These are phyloP conservation scores for Leccinum pseudoinsigne DNA, from an alignment of 1,284 basidiomycete species.

Conservation along the genomic window DNA sequence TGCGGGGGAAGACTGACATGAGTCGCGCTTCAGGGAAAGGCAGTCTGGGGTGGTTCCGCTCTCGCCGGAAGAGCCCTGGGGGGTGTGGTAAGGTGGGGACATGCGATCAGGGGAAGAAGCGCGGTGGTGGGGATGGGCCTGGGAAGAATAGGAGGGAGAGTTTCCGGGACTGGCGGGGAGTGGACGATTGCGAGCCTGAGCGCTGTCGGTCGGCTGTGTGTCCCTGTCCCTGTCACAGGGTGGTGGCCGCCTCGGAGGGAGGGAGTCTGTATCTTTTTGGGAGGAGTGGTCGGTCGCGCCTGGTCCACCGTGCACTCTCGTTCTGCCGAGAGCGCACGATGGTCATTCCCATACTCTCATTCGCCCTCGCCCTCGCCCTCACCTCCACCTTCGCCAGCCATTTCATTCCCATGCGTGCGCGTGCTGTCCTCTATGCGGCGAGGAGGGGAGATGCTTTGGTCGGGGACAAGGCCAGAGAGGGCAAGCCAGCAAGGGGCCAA, in stretches of 20 bases:
- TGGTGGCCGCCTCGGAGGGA: neutral
- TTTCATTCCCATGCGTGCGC: no score
- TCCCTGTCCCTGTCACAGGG: conserved; percentile 26
- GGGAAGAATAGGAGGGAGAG: conserved; percentile 47
- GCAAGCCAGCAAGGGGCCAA: no score
- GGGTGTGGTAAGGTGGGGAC: conserved; percentile 54
- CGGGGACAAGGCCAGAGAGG: no score
- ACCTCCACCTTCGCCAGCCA: no score
- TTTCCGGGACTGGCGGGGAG: conserved; percentile 39
- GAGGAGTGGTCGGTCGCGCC: conserved; percentile 50
- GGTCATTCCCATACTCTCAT: no score
- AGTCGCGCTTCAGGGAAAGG: conserved; percentile 51
- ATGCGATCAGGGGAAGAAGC: conserved; percentile 50
- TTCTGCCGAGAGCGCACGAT: no score
- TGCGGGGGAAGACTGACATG: conserved; percentile 34
- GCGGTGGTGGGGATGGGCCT: conserved; percentile 35
- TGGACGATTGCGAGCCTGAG: conserved; percentile 50
- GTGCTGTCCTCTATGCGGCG: no score
- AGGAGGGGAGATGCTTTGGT: no score
- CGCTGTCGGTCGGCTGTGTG: conserved; percentile 48
- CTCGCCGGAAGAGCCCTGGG: conserved; percentile 53
- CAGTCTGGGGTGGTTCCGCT: conserved; percentile 45
- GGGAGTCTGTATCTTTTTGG: conserved; percentile 48
- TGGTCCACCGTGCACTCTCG: no score
- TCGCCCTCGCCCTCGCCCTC: no score